Base-by-base conservation (phyloP, 768 basidiomycete species). In the Auricularia cornea region DNA sequence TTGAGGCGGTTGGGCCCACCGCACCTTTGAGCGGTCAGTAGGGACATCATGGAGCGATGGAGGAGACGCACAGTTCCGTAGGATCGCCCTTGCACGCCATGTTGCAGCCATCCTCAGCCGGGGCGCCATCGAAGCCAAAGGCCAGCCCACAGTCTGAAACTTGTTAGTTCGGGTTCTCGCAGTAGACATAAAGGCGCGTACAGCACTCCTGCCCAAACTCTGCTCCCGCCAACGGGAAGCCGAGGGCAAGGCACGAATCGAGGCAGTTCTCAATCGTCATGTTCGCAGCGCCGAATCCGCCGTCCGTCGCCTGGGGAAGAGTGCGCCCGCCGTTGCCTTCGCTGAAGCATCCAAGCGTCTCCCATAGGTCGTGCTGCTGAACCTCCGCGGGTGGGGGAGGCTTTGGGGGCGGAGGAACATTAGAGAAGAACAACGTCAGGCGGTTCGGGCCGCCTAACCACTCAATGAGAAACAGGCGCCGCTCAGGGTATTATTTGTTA, bases 1-100 rank as follows among this genome's bases (percentile, higher is more conserved):
- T 82, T 87, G 26, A 90, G 75, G 52, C 82, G 75, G 68, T 86
- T 79, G 0, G 89, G 86, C 35, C 89, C 90, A 26, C 90, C 90
- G 66, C 90, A 92, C 64, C 30, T 29, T 1, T 57, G 23, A 29
- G 54, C 16, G 11, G 54, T n/a, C 3, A 33, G 51, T 16, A 54
- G 28, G 20, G n/a, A n/a, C n/a, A 32, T 52, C 16, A 20, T 33
- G 30, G 33, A n/a, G 29, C 14, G 0, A 18, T 56, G 48, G 35
- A 8, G 35, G 35, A 38, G 12, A n/a, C 2, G 12, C 14, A 23
- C 48, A 84, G 84, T 68, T 90, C 84, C 0, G 83, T 77, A 44
- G 72, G 73, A 63, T 87, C 85, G 14, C 88, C 89, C 2, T 72
- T 73, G 69, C 89, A 91, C 30, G 77, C 66, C 87, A 89, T 89